Conservation (phyloP, 331 rosid genomes). For the Stylosanthes scabra region DNA sequence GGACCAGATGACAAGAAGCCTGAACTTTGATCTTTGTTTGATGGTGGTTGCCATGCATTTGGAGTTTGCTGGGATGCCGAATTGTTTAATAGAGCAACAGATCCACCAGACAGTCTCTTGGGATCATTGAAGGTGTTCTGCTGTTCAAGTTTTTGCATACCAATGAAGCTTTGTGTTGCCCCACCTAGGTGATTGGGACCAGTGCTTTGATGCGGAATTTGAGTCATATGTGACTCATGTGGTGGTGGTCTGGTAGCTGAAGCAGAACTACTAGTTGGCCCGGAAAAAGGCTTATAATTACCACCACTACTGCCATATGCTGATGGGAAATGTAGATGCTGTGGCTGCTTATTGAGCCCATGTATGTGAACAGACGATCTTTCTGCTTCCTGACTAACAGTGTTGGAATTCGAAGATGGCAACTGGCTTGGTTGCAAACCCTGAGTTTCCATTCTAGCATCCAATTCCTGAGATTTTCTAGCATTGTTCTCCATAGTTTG, state of each 20-base stretch:
- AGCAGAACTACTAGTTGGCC: conserved; percentile 61
- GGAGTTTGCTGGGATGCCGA: conserved; percentile 61
- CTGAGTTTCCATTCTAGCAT: conserved; percentile 57
- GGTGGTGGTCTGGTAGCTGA: conserved; percentile 66
- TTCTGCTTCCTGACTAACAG: conserved; percentile 70
- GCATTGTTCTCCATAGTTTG: conserved; percentile 58
- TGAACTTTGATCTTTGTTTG: conserved; percentile 64
- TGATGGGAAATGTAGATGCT: conserved; percentile 66
- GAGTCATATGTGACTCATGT: conserved; percentile 76
- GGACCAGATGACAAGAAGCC: conserved; percentile 56
- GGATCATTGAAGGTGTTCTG: conserved; percentile 63
- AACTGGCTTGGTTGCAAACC: conserved; percentile 60
- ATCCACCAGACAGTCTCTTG: conserved; percentile 73
- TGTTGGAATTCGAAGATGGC: conserved; percentile 58
- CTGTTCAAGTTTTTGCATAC: conserved; percentile 64
- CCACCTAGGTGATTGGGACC: conserved; percentile 67
- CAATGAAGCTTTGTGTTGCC: conserved; percentile 53
- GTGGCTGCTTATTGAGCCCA: conserved; percentile 64
- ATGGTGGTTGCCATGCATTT: conserved; percentile 71
- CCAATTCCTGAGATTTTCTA: conserved; percentile 56
- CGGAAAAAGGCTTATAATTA: conserved; percentile 68
- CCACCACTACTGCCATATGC: conserved; percentile 62
- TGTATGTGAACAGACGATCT: conserved; percentile 64
- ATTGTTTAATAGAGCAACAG: conserved; percentile 60
- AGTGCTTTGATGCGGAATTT: conserved; percentile 67